Percentiles rank a stretch among this genome's conserved stretches.
phyloP scores from a whole-genome alignment of 2,329 filamentous ascomycete species.

The Didymella keratinophila region DNA sequence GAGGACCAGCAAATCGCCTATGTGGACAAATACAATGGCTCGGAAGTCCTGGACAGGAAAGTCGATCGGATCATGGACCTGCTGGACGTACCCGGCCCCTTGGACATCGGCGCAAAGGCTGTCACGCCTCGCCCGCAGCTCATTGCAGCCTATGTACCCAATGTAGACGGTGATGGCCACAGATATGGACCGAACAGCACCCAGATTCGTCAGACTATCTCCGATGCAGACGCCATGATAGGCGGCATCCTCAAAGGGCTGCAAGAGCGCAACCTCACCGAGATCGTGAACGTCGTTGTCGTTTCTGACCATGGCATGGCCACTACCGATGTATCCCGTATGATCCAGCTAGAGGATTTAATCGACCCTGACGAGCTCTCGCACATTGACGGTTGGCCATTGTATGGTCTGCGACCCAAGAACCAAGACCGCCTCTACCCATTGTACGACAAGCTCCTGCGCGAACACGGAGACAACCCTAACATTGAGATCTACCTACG shows the following conservation, averaged over 20 bases:
- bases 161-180: conserved; percentile 89
- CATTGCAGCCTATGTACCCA: conserved; percentile 92
- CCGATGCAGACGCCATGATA: conserved; percentile 82
- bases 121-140: conserved; percentile 77
- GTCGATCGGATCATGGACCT: conserved; percentile 81
- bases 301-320: conserved; percentile 99
- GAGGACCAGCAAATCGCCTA: conserved; percentile 76
- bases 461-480: conserved; percentile 66
- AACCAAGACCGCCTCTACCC: conserved; percentile 68
- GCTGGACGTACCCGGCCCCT: conserved; percentile 80
- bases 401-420: conserved; percentile 87
- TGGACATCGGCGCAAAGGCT: conserved; percentile 61
- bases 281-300: conserved; percentile 92
- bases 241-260: conserved; percentile 78
- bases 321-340: conserved; percentile 79
- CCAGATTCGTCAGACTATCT: conserved; percentile 81
- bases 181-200: conserved; percentile 93
- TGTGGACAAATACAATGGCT: conserved; percentile 83
- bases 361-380: conserved; percentile 79
- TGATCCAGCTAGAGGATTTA: conserved; percentile 90
- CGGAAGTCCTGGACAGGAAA: conserved; percentile 77
- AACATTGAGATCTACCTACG: conserved; percentile 87
- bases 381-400: conserved; percentile 92
- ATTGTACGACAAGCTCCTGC: conserved; percentile 67
- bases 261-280: conserved; percentile 80